Base-by-base conservation (phyloP, 495 filamentous ascomycete genomes). In the Immersiella caudata region DNA sequence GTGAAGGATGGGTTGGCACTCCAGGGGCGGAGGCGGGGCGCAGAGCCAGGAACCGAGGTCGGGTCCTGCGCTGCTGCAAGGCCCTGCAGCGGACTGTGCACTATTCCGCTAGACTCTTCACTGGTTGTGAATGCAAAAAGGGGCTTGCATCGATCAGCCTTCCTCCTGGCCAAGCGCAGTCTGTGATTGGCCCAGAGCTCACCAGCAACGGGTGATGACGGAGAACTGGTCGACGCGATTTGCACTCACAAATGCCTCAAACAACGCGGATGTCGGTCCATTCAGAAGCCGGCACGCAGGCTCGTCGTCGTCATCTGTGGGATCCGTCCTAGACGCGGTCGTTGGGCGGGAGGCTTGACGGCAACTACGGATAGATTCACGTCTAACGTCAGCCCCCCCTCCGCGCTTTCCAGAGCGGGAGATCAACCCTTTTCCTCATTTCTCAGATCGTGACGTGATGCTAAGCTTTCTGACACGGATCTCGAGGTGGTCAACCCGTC, bases 121-220 rank as follows among this genome's bases (percentile, higher is more conserved):
- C 29, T 22, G 14, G 59, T 33, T 62, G 59, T 40, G 33, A 62
- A 24, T 22, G 33, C 18, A 22, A 59, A 64, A 65, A 65, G 63
- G 63, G 63, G 63, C 63, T 65, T 65, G 63, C 63, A 65, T 49
- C 26, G 18, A 51, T 52, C 33, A 25, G 25, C 52, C 52, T 8
- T 46, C 54, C 29, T 65, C 16, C 29, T 22, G 18, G 24, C 16
- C 20, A 29, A 9, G 16, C 16, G 22, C 18, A 21, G 27, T 49
- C 24, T 50, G 21, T 40, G 29, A 62, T 62, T 62, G 33, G 59
- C 7, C 59, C 20, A 33, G 2, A 55, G 8, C 52, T 24, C 20
- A 6, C 52, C 52, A 24, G 20, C 24, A 24, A 24, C 52, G 52
- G 21, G 52, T 55, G 21, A 24, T n/a, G 52, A 55, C 20, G 24